phyloP scores from a whole-genome alignment of 371 early-diverging fungal species.

The Batrachochytrium dendrobatidis region DNA sequence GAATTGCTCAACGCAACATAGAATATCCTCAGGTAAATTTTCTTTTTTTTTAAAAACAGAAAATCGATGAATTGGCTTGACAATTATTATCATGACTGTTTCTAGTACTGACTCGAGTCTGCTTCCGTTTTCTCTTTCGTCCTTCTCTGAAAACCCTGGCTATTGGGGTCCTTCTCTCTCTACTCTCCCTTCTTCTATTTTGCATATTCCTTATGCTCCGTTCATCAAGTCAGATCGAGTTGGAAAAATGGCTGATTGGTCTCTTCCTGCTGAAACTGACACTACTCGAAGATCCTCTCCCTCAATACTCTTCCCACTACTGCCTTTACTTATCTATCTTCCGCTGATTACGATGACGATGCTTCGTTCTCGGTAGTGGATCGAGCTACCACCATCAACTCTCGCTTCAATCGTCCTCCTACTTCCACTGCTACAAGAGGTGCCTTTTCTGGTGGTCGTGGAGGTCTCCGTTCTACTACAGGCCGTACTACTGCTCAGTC shows the following conservation, averaged over 20 bases:
- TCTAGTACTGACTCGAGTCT: neutral
- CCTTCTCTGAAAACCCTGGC: slow-evolving; percentile 30
- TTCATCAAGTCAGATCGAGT: slow-evolving; percentile 93
- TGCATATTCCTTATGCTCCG: slow-evolving; percentile 81
- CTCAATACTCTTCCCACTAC: slow-evolving; percentile 46
- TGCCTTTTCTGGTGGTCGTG: slow-evolving; percentile 5
- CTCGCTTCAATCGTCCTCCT: slow-evolving; percentile 44
- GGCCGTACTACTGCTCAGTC: neutral
- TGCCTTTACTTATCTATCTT: slow-evolving; percentile 81
- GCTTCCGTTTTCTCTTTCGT: slow-evolving; percentile 28
- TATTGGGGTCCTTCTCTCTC: slow-evolving; percentile 38
- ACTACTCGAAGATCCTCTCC: too few species aligned
- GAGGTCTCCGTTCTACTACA: slow-evolving; percentile 3
- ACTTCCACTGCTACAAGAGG: slow-evolving; percentile 39
- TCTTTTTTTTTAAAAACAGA: neutral
- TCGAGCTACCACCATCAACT: slow-evolving; percentile 51
- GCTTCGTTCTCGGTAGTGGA: slow-evolving; percentile 94
- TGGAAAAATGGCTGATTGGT: slow-evolving; percentile 92
- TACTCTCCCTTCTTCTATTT: slow-evolving; percentile 16
- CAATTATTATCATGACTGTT: neutral
- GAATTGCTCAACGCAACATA: neutral
- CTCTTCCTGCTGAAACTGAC: slow-evolving; percentile 17
- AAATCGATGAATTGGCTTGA: neutral
- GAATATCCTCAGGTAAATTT: neutral
- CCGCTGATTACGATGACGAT: slow-evolving; percentile 86